Percentiles rank a stretch among this genome's conserved stretches.
Evolutionary conservation across 225 moss, liverwort and hornwort species (phyloP).

Genomic region (Pseudisothecium myosuroides): DNA sequence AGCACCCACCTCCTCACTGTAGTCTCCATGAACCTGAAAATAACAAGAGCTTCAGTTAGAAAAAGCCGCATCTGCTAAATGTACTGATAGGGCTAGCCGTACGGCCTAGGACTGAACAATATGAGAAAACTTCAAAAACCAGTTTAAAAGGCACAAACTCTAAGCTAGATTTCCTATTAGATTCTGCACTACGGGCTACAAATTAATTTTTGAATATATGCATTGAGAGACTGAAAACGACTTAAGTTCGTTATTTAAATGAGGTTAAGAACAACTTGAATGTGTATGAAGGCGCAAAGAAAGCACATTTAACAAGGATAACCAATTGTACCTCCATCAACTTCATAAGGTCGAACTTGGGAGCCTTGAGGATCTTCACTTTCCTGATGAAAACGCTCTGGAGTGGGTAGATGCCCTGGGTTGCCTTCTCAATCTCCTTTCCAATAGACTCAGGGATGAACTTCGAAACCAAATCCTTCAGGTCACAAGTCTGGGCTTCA

Average conservation of each 20-base stretch:
- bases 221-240: neutral
- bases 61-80: neutral
- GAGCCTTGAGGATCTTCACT: constrained; percentile 41
- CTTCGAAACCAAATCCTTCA: constrained; percentile 34
- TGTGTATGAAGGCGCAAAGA: too few relatives aligned
- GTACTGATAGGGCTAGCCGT: neutral
- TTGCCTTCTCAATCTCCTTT: constrained; percentile 41
- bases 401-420: constrained; percentile 38
- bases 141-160: neutral
- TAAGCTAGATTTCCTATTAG: neutral
- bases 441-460: constrained; percentile 39
- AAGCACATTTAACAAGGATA: neutral
- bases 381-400: constrained; percentile 37
- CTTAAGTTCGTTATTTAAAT: neutral
- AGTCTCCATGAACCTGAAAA: constrained; percentile 26
- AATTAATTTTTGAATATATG: neutral
- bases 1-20: constrained; percentile 31
- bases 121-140: neutral
- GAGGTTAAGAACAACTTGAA: neutral
- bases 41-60: neutral
- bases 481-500: constrained; percentile 24
- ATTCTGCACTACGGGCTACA: neutral
- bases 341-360: constrained; percentile 36
- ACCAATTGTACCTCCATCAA: constrained; percentile 22
- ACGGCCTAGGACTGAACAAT: neutral